Conservation (phyloP, 768 basidiomycete species). For the Pulveroboletus frians region DNA sequence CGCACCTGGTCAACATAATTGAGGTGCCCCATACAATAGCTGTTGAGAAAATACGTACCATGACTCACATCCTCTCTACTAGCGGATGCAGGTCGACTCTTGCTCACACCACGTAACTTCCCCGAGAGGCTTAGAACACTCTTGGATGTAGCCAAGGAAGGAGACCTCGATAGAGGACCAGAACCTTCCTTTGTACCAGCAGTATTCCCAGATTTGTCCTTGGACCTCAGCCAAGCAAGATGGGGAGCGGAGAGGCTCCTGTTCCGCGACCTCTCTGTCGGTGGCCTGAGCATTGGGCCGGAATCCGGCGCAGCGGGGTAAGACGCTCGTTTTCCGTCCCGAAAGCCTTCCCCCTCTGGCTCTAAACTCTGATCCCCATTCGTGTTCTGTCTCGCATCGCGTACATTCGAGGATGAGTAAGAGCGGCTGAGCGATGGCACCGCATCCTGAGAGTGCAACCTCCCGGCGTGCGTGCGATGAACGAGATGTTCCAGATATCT, state of each 20-base stretch:
- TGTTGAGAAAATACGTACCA: constrained; percentile 12
- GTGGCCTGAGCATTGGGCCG: constrained; percentile 9
- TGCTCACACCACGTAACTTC: constrained; percentile 20
- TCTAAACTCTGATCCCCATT: not conserved
- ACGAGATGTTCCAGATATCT: constrained; percentile 73
- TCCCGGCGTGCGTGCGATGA: constrained; percentile 64
- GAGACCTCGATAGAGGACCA: constrained; percentile 6
- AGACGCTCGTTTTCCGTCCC: constrained; percentile 21
- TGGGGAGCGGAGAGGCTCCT: constrained; percentile 61
- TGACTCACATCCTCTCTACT: constrained; percentile 6
- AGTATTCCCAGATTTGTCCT: constrained; percentile 14
- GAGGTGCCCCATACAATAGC: not conserved
- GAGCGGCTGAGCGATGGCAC: constrained; percentile 34
- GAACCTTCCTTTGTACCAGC: constrained; percentile 9
- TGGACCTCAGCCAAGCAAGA: constrained; percentile 50
- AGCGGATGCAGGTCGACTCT: constrained; percentile 15
- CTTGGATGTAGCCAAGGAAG: constrained; percentile 10
- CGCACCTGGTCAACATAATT: constrained; percentile 15
- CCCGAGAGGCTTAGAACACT: constrained; percentile 19
- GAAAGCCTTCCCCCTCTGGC: constrained; percentile 2
- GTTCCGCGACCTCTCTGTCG: constrained; percentile 28
- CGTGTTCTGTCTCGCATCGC: not conserved
- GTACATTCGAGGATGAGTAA: constrained; percentile 16
- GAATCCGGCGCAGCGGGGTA: constrained; percentile 10
- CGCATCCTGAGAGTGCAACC: constrained; percentile 79